A percentile compares a stretch with the other conserved stretches of the same genome.
Evolutionary conservation across 2,329 filamentous ascomycete genomes (phyloP).

Genomic region (Penicillium sp.): DNA sequence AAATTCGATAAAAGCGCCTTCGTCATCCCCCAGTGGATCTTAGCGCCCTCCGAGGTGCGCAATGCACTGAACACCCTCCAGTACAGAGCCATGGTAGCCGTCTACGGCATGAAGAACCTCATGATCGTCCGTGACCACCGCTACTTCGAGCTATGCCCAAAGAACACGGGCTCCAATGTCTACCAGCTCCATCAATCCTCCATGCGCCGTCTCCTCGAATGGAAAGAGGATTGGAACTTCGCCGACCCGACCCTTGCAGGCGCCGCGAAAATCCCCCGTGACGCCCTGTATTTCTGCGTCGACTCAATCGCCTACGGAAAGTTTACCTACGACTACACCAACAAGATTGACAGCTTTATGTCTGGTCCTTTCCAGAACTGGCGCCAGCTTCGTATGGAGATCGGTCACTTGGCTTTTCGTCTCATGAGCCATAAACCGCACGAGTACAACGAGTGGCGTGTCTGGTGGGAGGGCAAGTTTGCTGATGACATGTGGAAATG

Average conservation of each 20-base stretch:
- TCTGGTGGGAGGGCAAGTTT: slow-evolving; percentile 23
- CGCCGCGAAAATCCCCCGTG: slow-evolving; percentile 22
- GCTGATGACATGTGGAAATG: slow-evolving; percentile 22
- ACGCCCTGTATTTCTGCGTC: slow-evolving; percentile 19
- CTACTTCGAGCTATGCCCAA: slow-evolving; percentile 23
- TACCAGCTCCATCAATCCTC: slow-evolving; percentile 16
- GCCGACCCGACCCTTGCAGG: slow-evolving; percentile 16
- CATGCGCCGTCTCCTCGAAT: slow-evolving; percentile 22
- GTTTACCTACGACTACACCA: slow-evolving; percentile 7
- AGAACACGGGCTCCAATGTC: not conserved
- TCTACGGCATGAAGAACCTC: slow-evolving; percentile 13
- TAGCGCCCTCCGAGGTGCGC: not conserved
- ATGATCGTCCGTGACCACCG: slow-evolving; percentile 13
- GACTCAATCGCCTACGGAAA: slow-evolving; percentile 16
- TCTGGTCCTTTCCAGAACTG: slow-evolving; percentile 11
- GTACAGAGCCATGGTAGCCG: slow-evolving; percentile 11
- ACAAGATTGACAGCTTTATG: slow-evolving; percentile 4
- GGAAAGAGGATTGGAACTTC: slow-evolving; percentile 13
- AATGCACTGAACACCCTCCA: slow-evolving; percentile 12
- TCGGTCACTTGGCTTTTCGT: slow-evolving; percentile 10
- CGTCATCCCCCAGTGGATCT: slow-evolving; percentile 12
- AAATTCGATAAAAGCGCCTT: slow-evolving; percentile 12
- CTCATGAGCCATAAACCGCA: slow-evolving; percentile 12
- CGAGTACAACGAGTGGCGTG: slow-evolving; percentile 15
- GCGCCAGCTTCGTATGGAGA: slow-evolving; percentile 7